These are phyloP conservation scores for Hymenoscyphus salicellus DNA, from an alignment of 2,329 filamentous ascomycete species.

Conservation along the genomic window DNA sequence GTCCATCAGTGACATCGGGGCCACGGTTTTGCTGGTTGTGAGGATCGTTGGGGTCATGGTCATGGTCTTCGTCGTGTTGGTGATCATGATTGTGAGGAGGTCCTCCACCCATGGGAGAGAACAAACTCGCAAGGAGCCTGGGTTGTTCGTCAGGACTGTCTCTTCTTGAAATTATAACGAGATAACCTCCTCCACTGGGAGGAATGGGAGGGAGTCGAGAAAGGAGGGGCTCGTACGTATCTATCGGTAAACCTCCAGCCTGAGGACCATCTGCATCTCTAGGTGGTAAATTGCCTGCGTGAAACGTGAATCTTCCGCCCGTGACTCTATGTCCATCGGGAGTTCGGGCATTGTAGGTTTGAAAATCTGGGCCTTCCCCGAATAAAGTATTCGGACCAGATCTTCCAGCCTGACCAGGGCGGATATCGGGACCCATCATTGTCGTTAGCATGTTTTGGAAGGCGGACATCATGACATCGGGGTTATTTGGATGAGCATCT, in stretches of 20 bases:
- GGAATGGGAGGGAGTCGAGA: slow-evolving; percentile 19
- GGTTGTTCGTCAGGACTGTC: slow-evolving; percentile 30
- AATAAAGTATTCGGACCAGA: slow-evolving; percentile 32
- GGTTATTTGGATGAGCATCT: slow-evolving; percentile 17
- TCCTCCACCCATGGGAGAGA: slow-evolving; percentile 25
- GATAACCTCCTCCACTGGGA: slow-evolving; percentile 22
- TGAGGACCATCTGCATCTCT: slow-evolving; percentile 51
- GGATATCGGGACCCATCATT: slow-evolving; percentile 39
- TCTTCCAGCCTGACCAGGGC: slow-evolving; percentile 30
- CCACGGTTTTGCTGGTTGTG: slow-evolving; percentile 21
- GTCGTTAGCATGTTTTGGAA: slow-evolving; percentile 47
- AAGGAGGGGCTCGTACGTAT: slow-evolving; percentile 42
- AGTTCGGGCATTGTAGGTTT: slow-evolving; percentile 22
- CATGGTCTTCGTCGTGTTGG: slow-evolving; percentile 22
- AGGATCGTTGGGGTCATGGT: slow-evolving; percentile 22
- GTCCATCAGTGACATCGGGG: slow-evolving; percentile 20
- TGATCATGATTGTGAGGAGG: slow-evolving; percentile 11
- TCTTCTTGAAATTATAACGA: slow-evolving; percentile 27
- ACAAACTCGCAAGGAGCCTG: slow-evolving; percentile 32
- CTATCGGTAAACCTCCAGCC: slow-evolving; percentile 44
- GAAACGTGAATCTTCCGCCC: slow-evolving; percentile 34
- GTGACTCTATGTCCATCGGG: slow-evolving; percentile 21
- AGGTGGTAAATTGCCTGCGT: slow-evolving; percentile 41
- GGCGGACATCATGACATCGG: slow-evolving; percentile 34
- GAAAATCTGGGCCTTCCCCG: slow-evolving; percentile 10